phyloP scores from a whole-genome alignment of 345 rosid genomes.

The Euphorbia tirucalli region DNA sequence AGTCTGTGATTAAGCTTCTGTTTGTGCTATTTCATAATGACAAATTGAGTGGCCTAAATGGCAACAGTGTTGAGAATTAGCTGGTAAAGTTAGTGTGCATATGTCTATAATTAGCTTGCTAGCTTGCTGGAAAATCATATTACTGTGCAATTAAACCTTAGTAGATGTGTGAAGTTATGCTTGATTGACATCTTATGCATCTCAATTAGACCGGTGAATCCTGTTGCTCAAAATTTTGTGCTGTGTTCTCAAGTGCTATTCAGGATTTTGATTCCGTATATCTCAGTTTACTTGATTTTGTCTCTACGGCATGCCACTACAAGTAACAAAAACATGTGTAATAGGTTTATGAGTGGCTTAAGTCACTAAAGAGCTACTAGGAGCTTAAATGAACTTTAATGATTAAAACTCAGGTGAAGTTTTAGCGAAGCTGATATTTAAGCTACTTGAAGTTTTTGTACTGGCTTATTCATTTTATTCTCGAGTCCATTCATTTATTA shows the following conservation, averaged over 20 bases:
- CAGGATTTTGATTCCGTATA: background rate
- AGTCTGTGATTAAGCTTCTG: background rate
- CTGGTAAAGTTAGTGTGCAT: no score
- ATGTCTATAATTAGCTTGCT: background rate
- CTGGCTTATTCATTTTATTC: no score
- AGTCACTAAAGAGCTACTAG: no score
- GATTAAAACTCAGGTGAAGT: no score
- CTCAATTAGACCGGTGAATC: background rate
- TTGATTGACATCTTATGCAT: background rate
- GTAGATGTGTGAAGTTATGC: background rate
- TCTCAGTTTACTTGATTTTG: no score
- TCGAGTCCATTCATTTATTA: no score
- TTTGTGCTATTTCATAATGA: conserved; percentile 1
- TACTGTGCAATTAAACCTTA: background rate
- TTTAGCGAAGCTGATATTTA: no score
- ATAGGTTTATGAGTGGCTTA: no score
- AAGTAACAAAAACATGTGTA: no score
- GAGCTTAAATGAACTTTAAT: no score
- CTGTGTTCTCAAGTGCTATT: background rate
- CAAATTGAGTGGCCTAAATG: conserved; percentile 6
- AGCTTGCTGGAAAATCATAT: background rate
- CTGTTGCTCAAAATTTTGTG: background rate
- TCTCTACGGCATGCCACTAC: no score
- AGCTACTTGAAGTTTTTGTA: no score
- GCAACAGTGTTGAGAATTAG: background rate